Conservation (phyloP, 768 basidiomycete genomes). For the Boletus sensibilis region DNA sequence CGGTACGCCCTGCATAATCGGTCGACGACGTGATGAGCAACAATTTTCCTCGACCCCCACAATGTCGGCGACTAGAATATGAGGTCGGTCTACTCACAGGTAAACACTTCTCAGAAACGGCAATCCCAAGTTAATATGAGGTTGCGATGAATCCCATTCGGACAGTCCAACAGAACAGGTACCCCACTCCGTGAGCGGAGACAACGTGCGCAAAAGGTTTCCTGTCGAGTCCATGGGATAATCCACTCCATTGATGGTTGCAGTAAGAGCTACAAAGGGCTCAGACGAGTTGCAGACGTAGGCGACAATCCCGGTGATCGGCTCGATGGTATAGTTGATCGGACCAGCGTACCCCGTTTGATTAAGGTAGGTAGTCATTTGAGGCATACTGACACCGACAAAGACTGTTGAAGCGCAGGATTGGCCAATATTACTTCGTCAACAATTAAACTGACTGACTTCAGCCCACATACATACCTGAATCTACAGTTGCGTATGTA, state of each 20-base stretch:
- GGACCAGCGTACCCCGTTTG: slow-evolving; percentile 14
- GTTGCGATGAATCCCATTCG: not conserved
- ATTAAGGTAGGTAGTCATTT: slow-evolving; percentile 3
- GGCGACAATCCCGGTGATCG: not conserved
- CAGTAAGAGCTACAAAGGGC: slow-evolving; percentile 19
- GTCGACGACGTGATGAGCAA: not conserved
- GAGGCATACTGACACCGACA: slow-evolving; percentile 4
- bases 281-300: slow-evolving; percentile 22
- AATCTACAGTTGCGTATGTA: slow-evolving; percentile 9
- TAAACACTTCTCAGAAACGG: slow-evolving; percentile 20
- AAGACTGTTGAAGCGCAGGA: slow-evolving; percentile 2
- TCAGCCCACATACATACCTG: slow-evolving; percentile 4
- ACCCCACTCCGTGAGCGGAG: slow-evolving; percentile 4
- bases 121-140: slow-evolving; percentile 8
- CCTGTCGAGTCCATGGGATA: slow-evolving; percentile 24
- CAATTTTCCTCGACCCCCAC: not conserved
- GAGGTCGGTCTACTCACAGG: slow-evolving; percentile 8
- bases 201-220: slow-evolving; percentile 12
- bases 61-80: not conserved
- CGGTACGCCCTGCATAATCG: slow-evolving; percentile 23
- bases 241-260: slow-evolving; percentile 27
- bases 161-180: slow-evolving; percentile 14
- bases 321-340: slow-evolving; percentile 9
- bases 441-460: not conserved
- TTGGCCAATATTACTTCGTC: not conserved